Evolutionary conservation across 2,329 filamentous ascomycete species (phyloP).

Genomic region (Calonectria crousiana): DNA sequence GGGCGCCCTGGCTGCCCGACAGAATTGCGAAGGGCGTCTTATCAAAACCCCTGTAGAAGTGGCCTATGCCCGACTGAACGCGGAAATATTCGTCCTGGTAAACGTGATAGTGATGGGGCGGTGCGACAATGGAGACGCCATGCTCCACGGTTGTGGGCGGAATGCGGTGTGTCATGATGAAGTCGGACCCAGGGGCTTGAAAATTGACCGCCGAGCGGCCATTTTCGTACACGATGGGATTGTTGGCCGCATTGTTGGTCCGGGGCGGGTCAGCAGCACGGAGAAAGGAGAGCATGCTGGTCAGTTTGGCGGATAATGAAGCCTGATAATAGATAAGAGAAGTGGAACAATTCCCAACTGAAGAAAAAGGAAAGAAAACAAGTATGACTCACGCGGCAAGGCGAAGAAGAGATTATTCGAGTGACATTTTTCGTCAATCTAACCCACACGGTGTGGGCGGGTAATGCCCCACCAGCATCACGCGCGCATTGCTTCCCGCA

Average conservation of each 20-base stretch:
- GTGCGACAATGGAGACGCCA: slow-evolving; percentile 6
- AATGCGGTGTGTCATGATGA: slow-evolving; percentile 16
- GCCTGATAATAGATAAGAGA: too few relatives aligned
- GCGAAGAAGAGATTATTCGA: too few relatives aligned
- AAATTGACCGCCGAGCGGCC: background rate
- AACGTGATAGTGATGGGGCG: slow-evolving; percentile 14
- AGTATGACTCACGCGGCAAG: too few relatives aligned
- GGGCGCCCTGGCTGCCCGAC: background rate
- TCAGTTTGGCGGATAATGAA: too few relatives aligned
- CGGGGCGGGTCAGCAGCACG: background rate
- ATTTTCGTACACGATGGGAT: slow-evolving; percentile 6
- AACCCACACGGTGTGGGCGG: too few relatives aligned
- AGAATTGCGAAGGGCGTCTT: background rate
- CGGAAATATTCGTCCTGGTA: slow-evolving; percentile 18
- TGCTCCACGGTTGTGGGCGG: too few relatives aligned
- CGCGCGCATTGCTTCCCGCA: too few relatives aligned
- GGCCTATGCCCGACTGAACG: slow-evolving; percentile 6
- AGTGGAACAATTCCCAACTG: too few relatives aligned
- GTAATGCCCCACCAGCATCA: too few relatives aligned
- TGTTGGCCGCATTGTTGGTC: slow-evolving; percentile 9
- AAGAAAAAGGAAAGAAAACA: too few relatives aligned
- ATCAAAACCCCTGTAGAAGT: slow-evolving; percentile 6
- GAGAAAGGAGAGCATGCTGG: slow-evolving; percentile 32
- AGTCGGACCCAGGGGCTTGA: slow-evolving; percentile 1
- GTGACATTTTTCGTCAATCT: too few relatives aligned